Base-by-base conservation (phyloP, 768 basidiomycete species). In the Pluteus cervinus region DNA sequence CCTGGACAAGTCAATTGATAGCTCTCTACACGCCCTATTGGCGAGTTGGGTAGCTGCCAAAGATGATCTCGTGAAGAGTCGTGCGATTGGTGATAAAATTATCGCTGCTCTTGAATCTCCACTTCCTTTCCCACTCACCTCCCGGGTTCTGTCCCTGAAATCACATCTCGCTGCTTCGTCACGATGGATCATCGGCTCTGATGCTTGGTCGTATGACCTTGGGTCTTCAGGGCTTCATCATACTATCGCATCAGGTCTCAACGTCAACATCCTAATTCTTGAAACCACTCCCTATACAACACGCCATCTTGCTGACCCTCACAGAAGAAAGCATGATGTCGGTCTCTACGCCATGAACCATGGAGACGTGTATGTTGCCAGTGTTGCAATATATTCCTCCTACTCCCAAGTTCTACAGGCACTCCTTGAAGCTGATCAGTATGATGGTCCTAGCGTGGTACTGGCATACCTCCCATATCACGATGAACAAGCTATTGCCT, bases 281-380 rank as follows among this genome's bases (percentile, higher is more conserved):
- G 96, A 99, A 61, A 92, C 86, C 5, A 62, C 83, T 2, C 89
- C 96, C 1, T 99, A 96, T 62, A 80, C 90, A 2, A 61, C 79
- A 24, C 81, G 90, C 37, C 78, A 81, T 52, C 59, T 69, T 17
- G 69, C 63, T 4, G 86, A 85, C 47, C 80, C 77, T 7, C 70
- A 74, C 44, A 79, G 88, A 42, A 73, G 91, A 40, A 97, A 97
- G 65, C 93, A 91, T 53, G 96, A 99, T 58, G 86, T 93, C 35
- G 96, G 94, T 3, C 68, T 99, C 34, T 99, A 99, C 53, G 96
- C 94, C 17, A 92, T 98, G 86, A 98, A 96, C 65, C 86, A 96
- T 57, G 94, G 94, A 8, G 86, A 92, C 54, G 90, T 92, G 42
- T 99, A 87, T 56, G 96, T 96, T 39, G 92, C 93, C 7, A 91